Evolutionary conservation across 2,329 filamentous ascomycete species (phyloP), one percentile per base, ranked within the genome.

Genomic region (Alternaria alternata): DNA sequence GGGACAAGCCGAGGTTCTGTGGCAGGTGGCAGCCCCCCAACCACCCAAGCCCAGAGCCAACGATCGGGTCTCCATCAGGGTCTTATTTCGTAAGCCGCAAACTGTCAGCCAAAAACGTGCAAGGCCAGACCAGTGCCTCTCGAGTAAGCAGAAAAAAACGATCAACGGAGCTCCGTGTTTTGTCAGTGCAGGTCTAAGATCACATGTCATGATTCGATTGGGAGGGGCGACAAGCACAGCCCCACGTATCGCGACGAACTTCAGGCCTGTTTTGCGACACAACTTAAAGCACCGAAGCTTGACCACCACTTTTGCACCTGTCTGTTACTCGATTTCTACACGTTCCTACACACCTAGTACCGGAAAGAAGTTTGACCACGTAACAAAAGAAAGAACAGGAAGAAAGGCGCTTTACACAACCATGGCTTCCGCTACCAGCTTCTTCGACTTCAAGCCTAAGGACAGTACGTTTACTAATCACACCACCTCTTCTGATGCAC

Each of bases 391-490:
- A 59, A 48, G 5, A 54, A 38, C 32, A 38, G 46, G 20, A 51
- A 51, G 14, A 42, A 51, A 22, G 49, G 48, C 52, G 38, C 20
- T 7, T 11, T 66, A 65, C 52, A 55, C 67, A 62, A 82, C 72
- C 68, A 92, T 91, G 89, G 81, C 89, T 28, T 89, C 89, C 56
- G 89, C 88, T 70, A 89, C 89, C 20, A 83, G 78, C 57, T 92
- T 96, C 79, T 95, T 90, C 85, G 90, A 94, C 78, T 96, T 96
- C 81, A 92, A 89, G 83, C 89, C 91, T 67, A 87, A 91, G 69
- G 89, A 94, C 81, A 93, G 91, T 93, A 84, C 65, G 89, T 86
- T 18, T 44, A n/a, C 48, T 32, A 41, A 24, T 14, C 32, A 30
- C 49, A 9, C 16, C 42, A 24, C 36, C 51, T 42, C 34, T 49